Base-by-base conservation (phyloP, 148 eudicot genomes). In the Gaultheria prostrata region DNA sequence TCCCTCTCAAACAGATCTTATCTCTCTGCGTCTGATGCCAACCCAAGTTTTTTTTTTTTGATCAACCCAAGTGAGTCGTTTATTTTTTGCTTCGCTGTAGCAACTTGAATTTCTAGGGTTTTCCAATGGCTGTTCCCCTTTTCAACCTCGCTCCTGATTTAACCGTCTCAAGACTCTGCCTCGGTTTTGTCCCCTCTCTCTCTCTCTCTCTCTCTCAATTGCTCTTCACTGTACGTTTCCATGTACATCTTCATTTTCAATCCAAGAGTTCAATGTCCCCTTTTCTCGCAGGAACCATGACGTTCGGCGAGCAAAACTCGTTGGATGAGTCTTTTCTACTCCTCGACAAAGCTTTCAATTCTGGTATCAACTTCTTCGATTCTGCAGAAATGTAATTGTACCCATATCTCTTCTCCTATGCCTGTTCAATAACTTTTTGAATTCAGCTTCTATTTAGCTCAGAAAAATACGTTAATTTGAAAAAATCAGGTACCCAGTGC, bases 341-440 rank as follows among this genome's bases (percentile, higher is more conserved):
- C 39, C 90, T 95, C 20, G 97, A 95, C 78, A 88, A 89, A 74
- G 98, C 95, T 6, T 92, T 90, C 84, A 51, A 87, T 83, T 89
- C 94, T 2, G 98, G 98, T 70, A 93, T 95, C 85, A 95, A 95
- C 79, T 92, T 95, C 95, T 95, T 94, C 83, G 98, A 95, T 73
- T 95, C 98, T 9, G 98, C 98, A 28, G 98, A 95, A 91, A 95
- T 95, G 98, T 95, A 89, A 3, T 6, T 32, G 2, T 17, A 33
- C 45, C 45, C 75, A 5, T 20, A 3, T 73, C 8, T 18, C 24
- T 20, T 39, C 0, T 18, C 50, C 49, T 6, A 20, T 18, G 77
- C 4, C 12, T 35, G 46, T 72, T 72, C 46, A 72, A 15, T 72
- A 35, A 24, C n/a, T 17, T 8, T 39, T 43, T 73, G 26, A 73